Evolutionary conservation across 345 rosid species (phyloP).

Genomic region (Salix koriyanagi): DNA sequence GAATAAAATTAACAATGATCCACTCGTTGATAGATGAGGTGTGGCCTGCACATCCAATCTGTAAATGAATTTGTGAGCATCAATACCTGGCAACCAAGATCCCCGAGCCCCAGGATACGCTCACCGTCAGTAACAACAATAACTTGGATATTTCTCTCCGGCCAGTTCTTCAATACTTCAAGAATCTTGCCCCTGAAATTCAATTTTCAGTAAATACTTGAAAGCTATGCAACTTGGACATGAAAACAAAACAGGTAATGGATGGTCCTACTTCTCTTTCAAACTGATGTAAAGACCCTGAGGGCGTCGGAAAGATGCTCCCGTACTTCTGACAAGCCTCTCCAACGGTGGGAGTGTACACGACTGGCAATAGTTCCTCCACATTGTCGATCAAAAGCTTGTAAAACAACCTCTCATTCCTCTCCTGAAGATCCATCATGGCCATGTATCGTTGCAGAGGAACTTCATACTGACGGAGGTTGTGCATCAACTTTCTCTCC

Average conservation of each 20-base stretch:
- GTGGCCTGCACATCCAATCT: background rate
- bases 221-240: slow-evolving; percentile 6
- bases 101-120: slow-evolving; percentile 92
- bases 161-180: slow-evolving; percentile 94
- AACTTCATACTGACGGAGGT: slow-evolving; percentile 72
- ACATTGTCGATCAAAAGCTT: slow-evolving; percentile 89
- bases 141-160: slow-evolving; percentile 83
- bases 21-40: background rate
- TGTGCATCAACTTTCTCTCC: slow-evolving; percentile 73
- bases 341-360: slow-evolving; percentile 93
- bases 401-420: slow-evolving; percentile 87
- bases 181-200: slow-evolving; percentile 71
- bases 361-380: slow-evolving; percentile 86
- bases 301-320: slow-evolving; percentile 80
- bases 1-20: background rate
- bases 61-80: background rate
- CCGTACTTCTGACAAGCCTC: slow-evolving; percentile 99
- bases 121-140: slow-evolving; percentile 98
- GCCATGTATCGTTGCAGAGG: slow-evolving; percentile 88
- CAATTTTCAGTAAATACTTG: slow-evolving; percentile 12
- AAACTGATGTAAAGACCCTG: slow-evolving; percentile 95
- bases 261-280: slow-evolving; percentile 67
- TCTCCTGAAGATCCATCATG: slow-evolving; percentile 98
- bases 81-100: slow-evolving; percentile 97
- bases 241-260: background rate